Percentiles rank a stretch among this genome's conserved stretches.
phyloP scores from a whole-genome alignment of 768 basidiomycete genomes.

The Dioszegia aurantiaca region DNA sequence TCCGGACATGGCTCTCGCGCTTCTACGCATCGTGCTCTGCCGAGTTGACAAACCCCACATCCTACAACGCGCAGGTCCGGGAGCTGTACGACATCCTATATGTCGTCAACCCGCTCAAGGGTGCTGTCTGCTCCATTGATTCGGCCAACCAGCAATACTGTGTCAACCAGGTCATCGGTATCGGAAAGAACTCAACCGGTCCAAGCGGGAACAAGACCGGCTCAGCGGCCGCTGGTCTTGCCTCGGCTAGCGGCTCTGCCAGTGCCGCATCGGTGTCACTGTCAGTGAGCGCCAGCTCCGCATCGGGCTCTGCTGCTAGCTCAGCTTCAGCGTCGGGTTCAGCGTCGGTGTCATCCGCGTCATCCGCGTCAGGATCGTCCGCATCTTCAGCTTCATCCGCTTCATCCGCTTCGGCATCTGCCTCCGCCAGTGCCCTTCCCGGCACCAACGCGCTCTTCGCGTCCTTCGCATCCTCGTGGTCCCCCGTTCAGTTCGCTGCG shows the following conservation, averaged over 20 bases:
- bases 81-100: constrained; percentile 78
- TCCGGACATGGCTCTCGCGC: constrained; percentile 63
- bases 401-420: constrained; percentile 18
- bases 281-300: constrained; percentile 28
- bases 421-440: constrained; percentile 23
- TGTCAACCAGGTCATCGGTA: constrained; percentile 55
- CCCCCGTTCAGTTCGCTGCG: constrained; percentile 44
- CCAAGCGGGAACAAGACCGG: constrained; percentile 4
- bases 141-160: constrained; percentile 67
- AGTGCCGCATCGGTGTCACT: constrained; percentile 10
- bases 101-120: constrained; percentile 62
- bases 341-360: constrained; percentile 6
- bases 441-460: constrained; percentile 31
- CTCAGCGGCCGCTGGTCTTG: background rate
- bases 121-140: constrained; percentile 73
- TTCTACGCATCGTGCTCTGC: constrained; percentile 70
- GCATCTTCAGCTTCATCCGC: constrained; percentile 52
- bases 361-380: no score
- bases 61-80: constrained; percentile 57
- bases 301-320: constrained; percentile 15
- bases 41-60: constrained; percentile 62
- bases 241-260: background rate
- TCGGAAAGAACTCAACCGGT: constrained; percentile 20
- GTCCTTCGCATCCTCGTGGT: constrained; percentile 32
- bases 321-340: constrained; percentile 26